These are phyloP conservation scores for Tricholoma sp. DNA, from an alignment of 768 basidiomycete species.

Conservation along the genomic window DNA sequence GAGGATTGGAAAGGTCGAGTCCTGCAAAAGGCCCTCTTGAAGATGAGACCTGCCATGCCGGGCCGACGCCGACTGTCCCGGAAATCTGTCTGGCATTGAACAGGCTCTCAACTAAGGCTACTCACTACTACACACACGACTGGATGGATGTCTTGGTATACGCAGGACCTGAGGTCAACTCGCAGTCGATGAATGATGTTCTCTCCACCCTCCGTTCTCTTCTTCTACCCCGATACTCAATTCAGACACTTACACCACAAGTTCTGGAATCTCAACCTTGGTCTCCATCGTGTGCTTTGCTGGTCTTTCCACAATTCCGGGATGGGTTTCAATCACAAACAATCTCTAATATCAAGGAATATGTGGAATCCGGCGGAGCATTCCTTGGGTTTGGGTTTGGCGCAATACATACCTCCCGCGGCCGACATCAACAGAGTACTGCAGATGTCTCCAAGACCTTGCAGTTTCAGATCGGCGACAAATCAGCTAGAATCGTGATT, in stretches of 20 bases:
- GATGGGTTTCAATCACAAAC: slow-evolving; percentile 35
- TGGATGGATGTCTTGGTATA: slow-evolving; percentile 84
- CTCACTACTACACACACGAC: no score
- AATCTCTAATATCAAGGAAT: slow-evolving; percentile 47
- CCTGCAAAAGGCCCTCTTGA: no score
- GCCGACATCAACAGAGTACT: slow-evolving; percentile 16
- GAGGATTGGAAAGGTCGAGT: no score
- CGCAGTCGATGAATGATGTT: slow-evolving; percentile 38
- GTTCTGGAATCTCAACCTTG: slow-evolving; percentile 69
- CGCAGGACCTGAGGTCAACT: slow-evolving; percentile 54
- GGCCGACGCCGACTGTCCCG: no score
- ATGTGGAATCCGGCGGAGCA: slow-evolving; percentile 63
- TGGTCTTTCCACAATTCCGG: slow-evolving; percentile 69
- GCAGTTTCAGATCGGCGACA: slow-evolving; percentile 33
- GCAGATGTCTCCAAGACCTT: slow-evolving; percentile 25
- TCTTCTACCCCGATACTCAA: slow-evolving; percentile 71
- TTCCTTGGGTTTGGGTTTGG: slow-evolving; percentile 62
- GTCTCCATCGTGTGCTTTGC: slow-evolving; percentile 66
- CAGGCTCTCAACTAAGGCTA: no score
- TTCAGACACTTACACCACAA: slow-evolving; percentile 60
- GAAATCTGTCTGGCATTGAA: no score
- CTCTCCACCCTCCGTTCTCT: slow-evolving; percentile 45
- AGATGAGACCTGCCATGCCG: no score
- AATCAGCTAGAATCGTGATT: slow-evolving; percentile 26
- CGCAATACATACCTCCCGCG: slow-evolving; percentile 28